A percentile compares a stretch with the other conserved stretches of the same genome.
These are phyloP conservation scores for Tetraselmis striata DNA, from an alignment of 139 green algal genomes.

Conservation along the genomic window DNA sequence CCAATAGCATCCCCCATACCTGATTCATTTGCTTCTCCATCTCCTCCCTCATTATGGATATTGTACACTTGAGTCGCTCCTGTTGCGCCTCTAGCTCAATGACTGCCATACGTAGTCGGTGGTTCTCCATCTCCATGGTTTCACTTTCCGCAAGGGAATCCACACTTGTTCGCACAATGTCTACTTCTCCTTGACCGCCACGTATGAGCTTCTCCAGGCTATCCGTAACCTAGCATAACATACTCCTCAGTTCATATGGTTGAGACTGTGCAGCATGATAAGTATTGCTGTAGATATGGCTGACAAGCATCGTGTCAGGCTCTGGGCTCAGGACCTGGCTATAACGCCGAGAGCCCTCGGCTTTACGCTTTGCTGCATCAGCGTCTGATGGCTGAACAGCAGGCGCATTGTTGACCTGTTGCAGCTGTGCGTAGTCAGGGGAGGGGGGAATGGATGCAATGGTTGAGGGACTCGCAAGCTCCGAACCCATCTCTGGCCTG, in stretches of 20 bases:
- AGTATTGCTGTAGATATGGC: too few species aligned
- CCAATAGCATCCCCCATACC: too few species aligned
- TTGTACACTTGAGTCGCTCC: neutral
- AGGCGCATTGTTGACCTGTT: too few species aligned
- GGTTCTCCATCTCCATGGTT: neutral
- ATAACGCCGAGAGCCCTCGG: too few species aligned
- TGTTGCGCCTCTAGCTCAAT: neutral
- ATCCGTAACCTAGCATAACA: neutral
- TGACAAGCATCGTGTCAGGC: too few species aligned
- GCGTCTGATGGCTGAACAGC: too few species aligned
- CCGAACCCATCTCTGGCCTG: neutral
- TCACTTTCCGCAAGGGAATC: neutral
- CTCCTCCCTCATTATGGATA: neutral
- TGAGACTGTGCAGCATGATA: too few species aligned
- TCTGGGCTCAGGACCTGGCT: too few species aligned
- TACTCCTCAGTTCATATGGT: too few species aligned
- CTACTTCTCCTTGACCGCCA: neutral
- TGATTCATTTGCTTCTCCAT: neutral
- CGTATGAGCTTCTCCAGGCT: neutral
- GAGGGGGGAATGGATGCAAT: neutral
- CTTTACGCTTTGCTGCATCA: too few species aligned
- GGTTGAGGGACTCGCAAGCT: neutral
- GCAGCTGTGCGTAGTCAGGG: neutral
- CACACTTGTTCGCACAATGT: neutral
- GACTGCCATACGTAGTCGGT: neutral